A percentile compares a stretch with the other conserved stretches of the same genome.
phyloP scores from a whole-genome alignment of 345 rosid species.

The Arabidopsis thaliana region TAIR10.1 NC_003071.7:6776001-6776500 shows the following conservation, averaged over 20 bases:
- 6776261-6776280: conserved; percentile 79
- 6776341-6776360: conserved; percentile 28
- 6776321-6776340: conserved; percentile 10
- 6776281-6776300: conserved; percentile 75
- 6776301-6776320: conserved; percentile 50
- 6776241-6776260: conserved; percentile 80
- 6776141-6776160: background rate
- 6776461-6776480: conserved; percentile 78
- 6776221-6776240: conserved; percentile 40
- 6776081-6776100: conserved; percentile 12
- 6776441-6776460: conserved; percentile 74
- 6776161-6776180: conserved; percentile 5
- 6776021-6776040: background rate
- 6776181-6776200: background rate
- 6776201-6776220: background rate
- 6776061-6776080: conserved; percentile 18
- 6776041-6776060: background rate
- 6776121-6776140: conserved; percentile 10
- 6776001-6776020: background rate
- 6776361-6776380: conserved; percentile 18
- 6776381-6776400: conserved; percentile 13
- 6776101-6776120: conserved; percentile 9
- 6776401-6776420: conserved; percentile 2
- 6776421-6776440: conserved; percentile 77
- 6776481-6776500: conserved; percentile 91